phyloP scores from a whole-genome alignment of 495 filamentous ascomycete genomes.

The Penicillium manginii region DNA sequence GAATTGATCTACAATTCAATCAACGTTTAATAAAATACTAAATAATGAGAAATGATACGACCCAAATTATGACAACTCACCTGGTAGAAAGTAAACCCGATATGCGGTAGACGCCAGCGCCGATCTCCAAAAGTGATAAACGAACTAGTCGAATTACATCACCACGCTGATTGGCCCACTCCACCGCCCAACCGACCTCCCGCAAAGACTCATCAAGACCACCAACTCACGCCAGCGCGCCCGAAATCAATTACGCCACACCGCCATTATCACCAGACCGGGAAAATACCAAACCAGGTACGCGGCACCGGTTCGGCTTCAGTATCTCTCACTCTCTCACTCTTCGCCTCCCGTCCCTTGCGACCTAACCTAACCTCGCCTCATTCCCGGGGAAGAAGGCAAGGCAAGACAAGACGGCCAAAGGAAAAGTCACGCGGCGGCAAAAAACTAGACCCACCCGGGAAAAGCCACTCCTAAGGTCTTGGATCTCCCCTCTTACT shows the following conservation, averaged over 20 bases:
- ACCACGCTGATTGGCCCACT: not conserved
- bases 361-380: not conserved
- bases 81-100: too few relatives aligned
- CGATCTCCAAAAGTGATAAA: not conserved
- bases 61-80: too few relatives aligned
- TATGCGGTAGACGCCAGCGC: not conserved
- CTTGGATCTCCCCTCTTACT: constrained; percentile 18
- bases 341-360: not conserved
- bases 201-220: constrained; percentile 1
- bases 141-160: not conserved
- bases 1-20: not conserved
- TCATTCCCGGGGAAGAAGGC: not conserved
- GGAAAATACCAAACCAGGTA: not conserved
- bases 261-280: not conserved
- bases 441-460: constrained; percentile 1
- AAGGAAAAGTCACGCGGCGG: constrained; percentile 5
- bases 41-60: not conserved
- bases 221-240: not conserved
- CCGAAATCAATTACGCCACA: not conserved
- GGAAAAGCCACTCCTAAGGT: constrained; percentile 1
- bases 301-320: not conserved
- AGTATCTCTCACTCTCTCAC: too few relatives aligned
- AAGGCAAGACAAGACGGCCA: not conserved
- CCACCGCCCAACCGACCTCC: not conserved
- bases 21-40: not conserved